These are phyloP conservation scores for Luvunga scandens DNA, from an alignment of 345 rosid genomes.

Conservation along the genomic window DNA sequence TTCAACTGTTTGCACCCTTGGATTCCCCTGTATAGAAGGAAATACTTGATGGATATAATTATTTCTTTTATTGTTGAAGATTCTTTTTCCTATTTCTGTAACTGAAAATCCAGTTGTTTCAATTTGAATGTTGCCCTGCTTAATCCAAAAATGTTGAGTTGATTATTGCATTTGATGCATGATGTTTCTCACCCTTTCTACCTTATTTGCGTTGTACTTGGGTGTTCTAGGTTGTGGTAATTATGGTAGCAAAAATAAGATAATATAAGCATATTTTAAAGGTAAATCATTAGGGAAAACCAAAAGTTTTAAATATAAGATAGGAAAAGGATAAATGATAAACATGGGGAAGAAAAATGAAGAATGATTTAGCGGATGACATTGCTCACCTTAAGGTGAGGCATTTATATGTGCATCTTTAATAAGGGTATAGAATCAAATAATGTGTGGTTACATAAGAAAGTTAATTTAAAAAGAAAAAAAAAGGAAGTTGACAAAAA, in stretches of 20 bases:
- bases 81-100: not conserved
- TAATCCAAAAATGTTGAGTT: not conserved
- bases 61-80: not conserved
- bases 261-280: not conserved
- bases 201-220: not conserved
- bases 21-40: not conserved
- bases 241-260: not conserved
- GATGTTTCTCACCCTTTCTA: not conserved
- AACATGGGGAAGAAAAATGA: not conserved
- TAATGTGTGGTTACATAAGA: too few relatives aligned
- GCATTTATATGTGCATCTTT: too few relatives aligned
- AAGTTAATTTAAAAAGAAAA: too few relatives aligned
- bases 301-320: too few relatives aligned
- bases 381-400: too few relatives aligned
- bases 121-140: not conserved
- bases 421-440: too few relatives aligned
- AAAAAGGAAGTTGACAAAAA: too few relatives aligned
- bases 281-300: not conserved
- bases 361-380: not conserved
- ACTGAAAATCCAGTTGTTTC: not conserved
- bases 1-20: not conserved
- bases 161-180: not conserved
- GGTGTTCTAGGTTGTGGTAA: not conserved
- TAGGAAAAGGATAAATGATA: not conserved
- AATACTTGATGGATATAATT: not conserved